Base-by-base conservation (phyloP, 345 rosid species). In the Corchorus olitorius region DNA sequence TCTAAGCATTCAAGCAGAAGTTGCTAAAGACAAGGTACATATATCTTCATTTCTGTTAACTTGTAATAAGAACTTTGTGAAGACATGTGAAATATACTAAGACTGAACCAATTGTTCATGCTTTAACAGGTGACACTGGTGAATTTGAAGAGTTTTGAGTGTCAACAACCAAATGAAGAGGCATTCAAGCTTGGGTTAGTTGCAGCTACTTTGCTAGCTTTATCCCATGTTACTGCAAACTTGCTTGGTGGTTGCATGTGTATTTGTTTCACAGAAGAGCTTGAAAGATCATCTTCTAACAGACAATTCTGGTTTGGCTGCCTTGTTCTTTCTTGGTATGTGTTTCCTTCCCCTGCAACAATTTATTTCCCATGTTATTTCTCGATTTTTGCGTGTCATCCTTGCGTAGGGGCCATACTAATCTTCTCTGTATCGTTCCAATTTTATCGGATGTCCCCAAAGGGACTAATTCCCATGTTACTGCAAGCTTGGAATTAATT, bases 201-300 rank as follows among this genome's bases (percentile, higher is more conserved):
- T 13, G 82, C 84, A 33, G 73, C 82, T 11, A 60, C 50, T 20
- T 55, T 81, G n/a, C 75, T 68, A 27, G 81, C 78, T 16, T 11
- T 73, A 11, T 46, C 84, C 22, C 82, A 81, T 66, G 41, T 84
- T 12, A 7, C 35, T 5, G 56, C 77, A 1, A 81, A 84, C 33
- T 52, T 84, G 79, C 80, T 81, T 9, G 74, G 82, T 2, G 86
- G 76, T 2, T 84, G 73, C 60, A 45, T 73, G 45, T 75, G 84
- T 64, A 66, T 83, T 13, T 75, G 66, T 15, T 80, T 52, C 72
- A 12, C 54, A 8, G 76, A 72, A 15, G 61, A 67, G 70, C 78
- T 78, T 6, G 79, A 80, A 66, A 80, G 71, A 53, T 76, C 78
- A 0, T 39, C 82, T n/a, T 6, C 58, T 64, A 75, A 58, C 62